Evolutionary conservation across 495 filamentous ascomycete species (phyloP).

Genomic region (Annulohypoxylon stygium): DNA sequence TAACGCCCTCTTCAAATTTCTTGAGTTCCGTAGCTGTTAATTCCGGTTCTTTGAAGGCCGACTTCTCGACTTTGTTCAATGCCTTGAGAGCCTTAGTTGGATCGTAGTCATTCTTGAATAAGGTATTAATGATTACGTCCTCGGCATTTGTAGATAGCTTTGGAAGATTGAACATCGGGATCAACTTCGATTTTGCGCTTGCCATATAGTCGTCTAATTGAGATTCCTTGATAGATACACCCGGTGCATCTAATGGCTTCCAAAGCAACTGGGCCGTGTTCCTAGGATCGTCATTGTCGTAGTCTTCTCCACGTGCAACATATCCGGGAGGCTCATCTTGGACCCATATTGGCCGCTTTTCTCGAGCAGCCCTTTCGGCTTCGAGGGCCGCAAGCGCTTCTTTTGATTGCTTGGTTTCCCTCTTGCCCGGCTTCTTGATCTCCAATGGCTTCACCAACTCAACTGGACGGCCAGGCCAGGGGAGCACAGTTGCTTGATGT

Average conservation of each 20-base stretch:
- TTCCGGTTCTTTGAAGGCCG: slow-evolving; percentile 87
- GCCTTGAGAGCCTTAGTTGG: slow-evolving; percentile 77
- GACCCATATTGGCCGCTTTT: slow-evolving; percentile 90
- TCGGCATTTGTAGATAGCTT: slow-evolving; percentile 85
- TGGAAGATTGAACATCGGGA: slow-evolving; percentile 72
- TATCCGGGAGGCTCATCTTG: slow-evolving; percentile 92
- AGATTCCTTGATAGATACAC: slow-evolving; percentile 60
- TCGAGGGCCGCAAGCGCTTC: slow-evolving; percentile 83
- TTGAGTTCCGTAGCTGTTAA: slow-evolving; percentile 82
- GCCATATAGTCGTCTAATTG: slow-evolving; percentile 80
- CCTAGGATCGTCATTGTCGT: slow-evolving; percentile 58
- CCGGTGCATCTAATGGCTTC: slow-evolving; percentile 68
- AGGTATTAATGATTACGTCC: slow-evolving; percentile 83
- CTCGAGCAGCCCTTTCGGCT: slow-evolving; percentile 79
- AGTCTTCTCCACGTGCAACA: slow-evolving; percentile 84
- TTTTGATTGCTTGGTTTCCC: slow-evolving; percentile 80
- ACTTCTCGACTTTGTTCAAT: slow-evolving; percentile 74
- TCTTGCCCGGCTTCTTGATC: slow-evolving; percentile 76
- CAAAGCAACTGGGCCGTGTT: slow-evolving; percentile 69
- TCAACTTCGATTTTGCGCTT: slow-evolving; percentile 69
- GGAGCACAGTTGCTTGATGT: slow-evolving; percentile 87
- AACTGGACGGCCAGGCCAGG: slow-evolving; percentile 87
- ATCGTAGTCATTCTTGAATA: slow-evolving; percentile 80
- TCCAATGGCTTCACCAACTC: slow-evolving; percentile 90
- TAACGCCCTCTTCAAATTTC: slow-evolving; percentile 91